Evolutionary conservation across 306 rosid genomes (phyloP).

Genomic region (Vigna unguiculata): DNA sequence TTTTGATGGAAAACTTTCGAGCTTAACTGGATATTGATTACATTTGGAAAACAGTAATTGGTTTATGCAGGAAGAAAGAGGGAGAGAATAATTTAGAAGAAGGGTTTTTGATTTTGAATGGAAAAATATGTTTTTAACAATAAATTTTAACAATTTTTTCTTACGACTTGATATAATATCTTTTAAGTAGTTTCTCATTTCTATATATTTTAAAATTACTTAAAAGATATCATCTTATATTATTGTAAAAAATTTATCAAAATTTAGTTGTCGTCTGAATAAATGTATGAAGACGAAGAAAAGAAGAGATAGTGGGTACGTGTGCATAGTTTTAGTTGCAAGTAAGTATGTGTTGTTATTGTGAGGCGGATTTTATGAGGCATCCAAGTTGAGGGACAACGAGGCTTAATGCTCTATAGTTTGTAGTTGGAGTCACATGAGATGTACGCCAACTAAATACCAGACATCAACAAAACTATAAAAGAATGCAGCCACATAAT

Average conservation of each 20-base stretch:
- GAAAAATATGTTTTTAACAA: too few relatives aligned
- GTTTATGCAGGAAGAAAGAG: not conserved
- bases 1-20: not conserved
- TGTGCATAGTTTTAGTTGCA: slow-evolving; percentile 29
- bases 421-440: slow-evolving; percentile 65
- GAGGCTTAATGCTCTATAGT: slow-evolving; percentile 37
- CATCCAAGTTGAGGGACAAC: slow-evolving; percentile 39
- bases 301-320: not conserved
- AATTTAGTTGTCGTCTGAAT: too few relatives aligned
- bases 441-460: slow-evolving; percentile 37
- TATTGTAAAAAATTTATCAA: too few relatives aligned
- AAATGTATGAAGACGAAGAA: not conserved
- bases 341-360: slow-evolving; percentile 30
- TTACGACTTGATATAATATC: too few relatives aligned
- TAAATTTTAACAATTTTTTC: too few relatives aligned
- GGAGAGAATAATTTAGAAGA: not conserved
- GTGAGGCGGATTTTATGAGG: slow-evolving; percentile 42
- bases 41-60: not conserved
- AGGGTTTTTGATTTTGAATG: not conserved
- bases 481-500: slow-evolving; percentile 63
- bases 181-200: too few relatives aligned
- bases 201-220: too few relatives aligned
- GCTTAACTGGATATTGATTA: not conserved
- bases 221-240: too few relatives aligned
- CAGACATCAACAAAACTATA: slow-evolving; percentile 60